These are phyloP conservation scores for Ogataea methanolica DNA, from an alignment of 805 yeast species.

Conservation along the genomic window DNA sequence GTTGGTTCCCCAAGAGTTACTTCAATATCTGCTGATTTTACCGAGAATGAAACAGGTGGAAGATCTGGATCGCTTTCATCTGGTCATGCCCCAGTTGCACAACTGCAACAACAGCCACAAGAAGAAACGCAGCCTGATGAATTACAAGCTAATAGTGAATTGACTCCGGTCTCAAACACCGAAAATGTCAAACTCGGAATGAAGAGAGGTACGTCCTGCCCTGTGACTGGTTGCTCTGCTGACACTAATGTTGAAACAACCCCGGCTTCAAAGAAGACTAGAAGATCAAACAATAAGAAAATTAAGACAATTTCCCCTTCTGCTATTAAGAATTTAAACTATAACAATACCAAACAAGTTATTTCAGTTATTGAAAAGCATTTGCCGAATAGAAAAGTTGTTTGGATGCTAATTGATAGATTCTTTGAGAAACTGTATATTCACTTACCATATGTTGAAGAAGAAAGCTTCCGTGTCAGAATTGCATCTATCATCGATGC, in stretches of 20 bases:
- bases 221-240: constrained; percentile 15
- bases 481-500: constrained; percentile 42
- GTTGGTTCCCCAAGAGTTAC: constrained; percentile 20
- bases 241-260: constrained; percentile 3
- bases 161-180: constrained; percentile 14
- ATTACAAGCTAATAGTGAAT: constrained; percentile 1
- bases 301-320: constrained; percentile 28
- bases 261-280: constrained; percentile 9
- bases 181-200: constrained; percentile 1
- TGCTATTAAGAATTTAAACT: constrained; percentile 31
- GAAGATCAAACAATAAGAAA: constrained; percentile 15
- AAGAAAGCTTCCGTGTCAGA: constrained; percentile 41
- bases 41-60: constrained; percentile 7
- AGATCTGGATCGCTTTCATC: background rate
- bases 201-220: constrained; percentile 13
- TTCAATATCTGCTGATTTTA: constrained; percentile 21
- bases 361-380: constrained; percentile 37
- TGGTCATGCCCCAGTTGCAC: background rate
- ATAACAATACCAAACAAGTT: constrained; percentile 37
- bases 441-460: constrained; percentile 65
- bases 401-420: constrained; percentile 53
- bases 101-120: background rate
- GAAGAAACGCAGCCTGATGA: too few relatives aligned
- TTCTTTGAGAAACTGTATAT: constrained; percentile 59
- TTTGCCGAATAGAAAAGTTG: constrained; percentile 50